Evolutionary conservation across 2,329 filamentous ascomycete genomes (phyloP).

Genomic region (Pseudogymnoascus sp.): DNA sequence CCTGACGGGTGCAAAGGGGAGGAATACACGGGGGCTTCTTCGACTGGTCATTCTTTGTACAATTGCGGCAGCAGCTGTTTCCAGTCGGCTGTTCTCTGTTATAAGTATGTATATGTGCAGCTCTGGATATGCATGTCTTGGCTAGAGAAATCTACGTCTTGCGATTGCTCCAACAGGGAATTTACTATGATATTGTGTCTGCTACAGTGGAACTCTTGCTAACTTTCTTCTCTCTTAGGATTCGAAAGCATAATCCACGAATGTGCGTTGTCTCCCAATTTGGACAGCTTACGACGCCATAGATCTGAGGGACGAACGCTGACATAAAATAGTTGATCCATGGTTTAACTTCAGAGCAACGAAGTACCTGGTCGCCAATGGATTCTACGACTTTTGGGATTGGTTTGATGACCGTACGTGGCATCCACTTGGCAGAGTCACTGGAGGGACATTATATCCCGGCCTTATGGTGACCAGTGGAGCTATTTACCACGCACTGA

Average conservation of each 20-base stretch:
- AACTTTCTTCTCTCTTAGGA: constrained; percentile 42
- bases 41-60: constrained; percentile 82
- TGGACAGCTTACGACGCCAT: constrained; percentile 1
- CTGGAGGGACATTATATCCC: constrained; percentile 95
- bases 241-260: constrained; percentile 99
- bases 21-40: constrained; percentile 76
- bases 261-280: constrained; percentile 54
- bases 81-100: constrained; percentile 94
- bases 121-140: constrained; percentile 8
- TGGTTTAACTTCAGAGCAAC: constrained; percentile 99
- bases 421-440: constrained; percentile 97
- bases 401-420: constrained; percentile 99
- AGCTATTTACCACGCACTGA: constrained; percentile 88
- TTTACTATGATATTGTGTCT: neutral
- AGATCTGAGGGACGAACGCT: constrained; percentile 24
- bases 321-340: constrained; percentile 67
- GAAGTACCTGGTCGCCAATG: constrained; percentile 93
- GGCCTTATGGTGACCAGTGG: constrained; percentile 99
- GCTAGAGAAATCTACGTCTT: constrained; percentile 2
- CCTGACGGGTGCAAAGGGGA: constrained; percentile 68
- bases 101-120: constrained; percentile 61
- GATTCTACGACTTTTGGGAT: constrained; percentile 99
- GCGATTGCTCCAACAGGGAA: neutral
- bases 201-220: constrained; percentile 16
- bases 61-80: constrained; percentile 84